Evolutionary conservation across 2,329 filamentous ascomycete species (phyloP), one percentile per base, ranked within the genome.

Genomic region (Nannizzia gypsea): DNA sequence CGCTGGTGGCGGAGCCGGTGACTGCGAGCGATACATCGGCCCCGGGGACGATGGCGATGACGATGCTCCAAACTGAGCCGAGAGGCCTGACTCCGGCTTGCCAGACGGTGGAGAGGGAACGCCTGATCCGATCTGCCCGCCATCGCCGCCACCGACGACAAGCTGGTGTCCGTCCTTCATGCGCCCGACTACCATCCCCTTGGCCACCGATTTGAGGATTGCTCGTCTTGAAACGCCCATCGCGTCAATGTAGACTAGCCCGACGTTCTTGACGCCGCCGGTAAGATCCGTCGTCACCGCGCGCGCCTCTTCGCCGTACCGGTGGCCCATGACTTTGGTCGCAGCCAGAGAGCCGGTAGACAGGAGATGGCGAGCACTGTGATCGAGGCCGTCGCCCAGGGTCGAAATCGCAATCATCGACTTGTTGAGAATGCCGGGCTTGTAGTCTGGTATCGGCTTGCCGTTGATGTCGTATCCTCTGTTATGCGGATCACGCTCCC

Each of bases 371-470:
- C 87, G 86, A 1, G 90, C 88, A 1, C 89, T 88, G 66, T 95
- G 87, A 66, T 96, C 91, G 61, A 97, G 88, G 40, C 93, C 93
- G 68, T 99, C 93, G 24, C 90, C 89, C 50, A 99, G 83, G 0
- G 93, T 99, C 42, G 88, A 90, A 72, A 97, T 97, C 0, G 93
- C 93, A 78, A 99, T 97, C 77, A 99, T 78, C 63, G 86, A 90
- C 80, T 96, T 96, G 77, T 99, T 99, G 65, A 99, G 76, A 31
- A 99, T 76, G 3, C 93, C 92, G 0, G 93, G 92, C 74, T 96
- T 96, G 76, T 93, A 95, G 17, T 77, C 74, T 17, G 77, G 71
- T 42, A 78, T 73, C 3, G 80, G 79, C 57, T 84, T 84, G 38
- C 89, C 89, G 62, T 91, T 83, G 61, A 85, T 82, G 61, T 88